Conservation (phyloP, 805 yeast species). For the Myxozyma vanderwaltii region DNA sequence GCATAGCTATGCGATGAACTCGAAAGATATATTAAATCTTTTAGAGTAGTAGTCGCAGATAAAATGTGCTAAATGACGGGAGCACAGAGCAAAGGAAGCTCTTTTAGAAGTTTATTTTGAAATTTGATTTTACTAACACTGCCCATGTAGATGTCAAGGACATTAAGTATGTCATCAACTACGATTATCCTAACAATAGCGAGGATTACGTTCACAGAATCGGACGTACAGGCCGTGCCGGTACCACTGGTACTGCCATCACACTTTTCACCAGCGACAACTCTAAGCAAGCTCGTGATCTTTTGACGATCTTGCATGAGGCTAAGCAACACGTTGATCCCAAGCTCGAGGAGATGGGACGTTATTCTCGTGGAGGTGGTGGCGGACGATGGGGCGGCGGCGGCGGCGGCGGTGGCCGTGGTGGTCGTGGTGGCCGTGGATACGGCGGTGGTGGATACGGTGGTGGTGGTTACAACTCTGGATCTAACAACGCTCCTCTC, state of each 20-base stretch:
- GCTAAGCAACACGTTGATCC: slow-evolving; percentile 91
- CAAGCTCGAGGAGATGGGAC: slow-evolving; percentile 72
- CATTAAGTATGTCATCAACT: slow-evolving; percentile 88
- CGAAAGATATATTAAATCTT: too few relatives aligned
- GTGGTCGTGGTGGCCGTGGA: slow-evolving; percentile 43
- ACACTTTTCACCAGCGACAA: slow-evolving; percentile 90
- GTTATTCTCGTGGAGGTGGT: slow-evolving; percentile 71
- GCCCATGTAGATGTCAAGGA: slow-evolving; percentile 85
- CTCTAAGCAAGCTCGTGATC: slow-evolving; percentile 84
- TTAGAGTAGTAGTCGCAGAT: too few relatives aligned
- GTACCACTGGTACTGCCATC: slow-evolving; percentile 91
- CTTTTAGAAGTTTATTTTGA: neutral
- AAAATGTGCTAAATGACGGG: too few relatives aligned
- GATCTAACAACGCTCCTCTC: slow-evolving; percentile 48
- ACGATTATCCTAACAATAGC: slow-evolving; percentile 96
- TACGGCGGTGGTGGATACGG: slow-evolving; percentile 43
- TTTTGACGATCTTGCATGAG: slow-evolving; percentile 87
- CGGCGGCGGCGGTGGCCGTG: slow-evolving; percentile 51
- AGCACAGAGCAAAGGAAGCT: neutral
- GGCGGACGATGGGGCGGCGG: slow-evolving; percentile 58
- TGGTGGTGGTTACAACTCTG: slow-evolving; percentile 41
- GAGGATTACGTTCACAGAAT: slow-evolving; percentile 99
- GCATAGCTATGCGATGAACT: too few relatives aligned
- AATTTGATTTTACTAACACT: neutral
- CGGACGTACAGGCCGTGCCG: slow-evolving; percentile 99